Conservation (phyloP, 2,329 filamentous ascomycete genomes). For the Mycosphaerelloides madeirae region DNA sequence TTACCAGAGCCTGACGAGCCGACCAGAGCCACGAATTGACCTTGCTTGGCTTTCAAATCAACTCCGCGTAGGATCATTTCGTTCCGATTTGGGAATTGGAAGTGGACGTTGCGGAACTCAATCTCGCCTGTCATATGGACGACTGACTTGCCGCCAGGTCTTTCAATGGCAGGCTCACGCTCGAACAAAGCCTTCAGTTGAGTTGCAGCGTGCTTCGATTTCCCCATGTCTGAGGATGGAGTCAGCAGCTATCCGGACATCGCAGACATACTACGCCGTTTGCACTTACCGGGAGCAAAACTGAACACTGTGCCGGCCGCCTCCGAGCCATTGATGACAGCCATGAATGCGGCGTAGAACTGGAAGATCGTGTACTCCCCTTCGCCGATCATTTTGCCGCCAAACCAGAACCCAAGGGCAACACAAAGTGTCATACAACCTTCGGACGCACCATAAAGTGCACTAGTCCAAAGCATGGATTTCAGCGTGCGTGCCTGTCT, state of each 20-base stretch:
- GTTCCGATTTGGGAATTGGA: constrained; percentile 62
- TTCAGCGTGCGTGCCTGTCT: neutral
- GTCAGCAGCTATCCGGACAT: too few species aligned
- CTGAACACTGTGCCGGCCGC: constrained; percentile 61
- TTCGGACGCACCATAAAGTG: neutral
- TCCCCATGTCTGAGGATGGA: constrained; percentile 31
- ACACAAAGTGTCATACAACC: constrained; percentile 4
- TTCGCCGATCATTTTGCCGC: constrained; percentile 26
- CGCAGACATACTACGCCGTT: too few species aligned
- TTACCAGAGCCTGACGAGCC: constrained; percentile 48
- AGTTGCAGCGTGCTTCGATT: constrained; percentile 34
- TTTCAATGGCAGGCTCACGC: constrained; percentile 6
- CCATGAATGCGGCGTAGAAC: constrained; percentile 59
- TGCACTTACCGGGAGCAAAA: too few species aligned
- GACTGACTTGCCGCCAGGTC: constrained; percentile 30
- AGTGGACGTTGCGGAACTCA: constrained; percentile 57
- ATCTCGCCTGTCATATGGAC: constrained; percentile 31
- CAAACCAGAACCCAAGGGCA: constrained; percentile 33
- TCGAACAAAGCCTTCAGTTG: constrained; percentile 7
- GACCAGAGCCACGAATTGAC: constrained; percentile 44
- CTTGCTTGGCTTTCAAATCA: constrained; percentile 25
- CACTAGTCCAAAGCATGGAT: neutral
- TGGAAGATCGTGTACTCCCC: constrained; percentile 32
- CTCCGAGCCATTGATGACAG: constrained; percentile 60
- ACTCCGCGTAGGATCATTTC: constrained; percentile 47